Conservation (phyloP, 169 alveolate species). For the Plasmodium sp. region DNA sequence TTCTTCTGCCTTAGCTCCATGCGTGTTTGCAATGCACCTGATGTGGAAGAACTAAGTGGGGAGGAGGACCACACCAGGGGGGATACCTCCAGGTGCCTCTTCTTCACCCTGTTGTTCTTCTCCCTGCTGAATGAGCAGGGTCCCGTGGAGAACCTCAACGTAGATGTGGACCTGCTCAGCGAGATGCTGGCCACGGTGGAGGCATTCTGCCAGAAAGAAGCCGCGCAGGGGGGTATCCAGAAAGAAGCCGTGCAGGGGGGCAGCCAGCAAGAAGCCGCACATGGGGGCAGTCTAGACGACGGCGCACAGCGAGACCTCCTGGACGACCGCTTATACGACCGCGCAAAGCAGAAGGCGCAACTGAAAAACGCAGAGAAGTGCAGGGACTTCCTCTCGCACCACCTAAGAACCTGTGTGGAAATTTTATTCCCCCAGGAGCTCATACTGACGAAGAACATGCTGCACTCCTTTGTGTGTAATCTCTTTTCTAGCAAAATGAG, state of each 20-base stretch:
- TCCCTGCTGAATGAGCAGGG: slow-evolving; percentile 13
- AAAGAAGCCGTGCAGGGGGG: not conserved
- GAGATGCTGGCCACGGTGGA: slow-evolving; percentile 10
- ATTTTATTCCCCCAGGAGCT: not conserved
- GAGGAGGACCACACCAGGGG: not conserved
- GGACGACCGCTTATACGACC: not conserved
- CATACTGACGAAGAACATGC: slow-evolving; percentile 28
- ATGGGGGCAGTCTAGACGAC: too few species aligned
- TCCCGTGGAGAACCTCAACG: slow-evolving; percentile 1
- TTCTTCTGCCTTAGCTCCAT: not conserved
- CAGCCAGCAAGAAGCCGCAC: not conserved
- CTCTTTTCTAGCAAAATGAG: not conserved
- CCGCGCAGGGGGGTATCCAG: not conserved
- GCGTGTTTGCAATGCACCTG: not conserved
- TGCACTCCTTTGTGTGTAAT: slow-evolving; percentile 12
- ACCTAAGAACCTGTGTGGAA: not conserved
- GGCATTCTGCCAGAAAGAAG: not conserved
- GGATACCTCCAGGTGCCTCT: not conserved
- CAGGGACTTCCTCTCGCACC: slow-evolving; percentile 12
- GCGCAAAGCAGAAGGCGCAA: not conserved
- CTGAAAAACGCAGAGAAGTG: slow-evolving; percentile 1
- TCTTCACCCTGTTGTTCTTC: slow-evolving; percentile 18
- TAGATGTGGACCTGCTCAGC: not conserved
- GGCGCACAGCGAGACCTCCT: not conserved
- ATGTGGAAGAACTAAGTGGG: not conserved